Base-by-base conservation (phyloP, 2,329 filamentous ascomycete genomes). In the Xylaria arbuscula region DNA sequence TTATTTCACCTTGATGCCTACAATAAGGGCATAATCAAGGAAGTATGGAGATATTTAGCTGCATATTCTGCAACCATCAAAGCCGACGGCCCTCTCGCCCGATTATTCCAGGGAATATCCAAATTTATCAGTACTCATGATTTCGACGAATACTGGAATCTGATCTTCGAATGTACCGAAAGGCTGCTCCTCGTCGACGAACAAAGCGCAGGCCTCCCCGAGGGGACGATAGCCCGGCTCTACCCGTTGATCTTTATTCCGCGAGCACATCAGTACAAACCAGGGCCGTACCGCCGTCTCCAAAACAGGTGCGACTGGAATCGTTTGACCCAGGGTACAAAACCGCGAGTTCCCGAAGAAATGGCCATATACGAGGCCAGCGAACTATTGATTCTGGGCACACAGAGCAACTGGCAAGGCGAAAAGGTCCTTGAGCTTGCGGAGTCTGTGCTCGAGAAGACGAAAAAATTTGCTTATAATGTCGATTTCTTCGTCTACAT, bases 141-240 rank as follows among this genome's bases (percentile, higher is more conserved):
- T 10, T 76, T 76, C 54, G 74, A 76, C 28, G 74, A 76, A 53
- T 77, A 74, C 57, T 76, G 75, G 75, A 69, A 74, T 38, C 68
- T 77, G n/a, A 68, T 77, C 19, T 76, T 77, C 56, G 74, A 76
- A 62, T 77, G 75, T 63, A 75, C 73, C 1, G 75, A 77, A 67
- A 75, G 73, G 45, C 66, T 77, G 6, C 68, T 77, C 1, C 54
- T 75, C 15, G 66, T 77, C 32, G 74, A 76, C 15, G 75, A 77
- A 57, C 64, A 70, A 28, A 67, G 71, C 13, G 67, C 74, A 8
- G 75, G 75, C 8, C 70, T 77, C 10, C 75, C 75, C 1, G 64
- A 73, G 15, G 74, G 73, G 51, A 76, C 75, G 1, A 61, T 77
- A 28, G 68, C 75, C n/a, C 72, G 75, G 19, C 64, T 77, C 6